Evolutionary conservation across 140 eudicot species (phyloP), one percentile per base, ranked within the genome.

Genomic region (Erigeron philadelphicus): DNA sequence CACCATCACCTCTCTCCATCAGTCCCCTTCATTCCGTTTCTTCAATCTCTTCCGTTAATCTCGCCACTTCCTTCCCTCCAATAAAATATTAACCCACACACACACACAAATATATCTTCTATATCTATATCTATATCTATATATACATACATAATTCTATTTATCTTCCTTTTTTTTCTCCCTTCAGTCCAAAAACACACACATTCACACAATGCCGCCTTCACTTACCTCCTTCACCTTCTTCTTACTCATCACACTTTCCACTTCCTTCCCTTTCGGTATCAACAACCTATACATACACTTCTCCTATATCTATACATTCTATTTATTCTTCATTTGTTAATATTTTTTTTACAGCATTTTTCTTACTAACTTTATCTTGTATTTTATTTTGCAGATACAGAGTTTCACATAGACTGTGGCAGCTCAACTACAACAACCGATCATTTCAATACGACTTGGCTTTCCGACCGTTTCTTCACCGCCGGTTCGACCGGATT

Each of bases 401-500:
- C 65, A 9, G 80, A 80, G 8, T 71, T 81, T 65, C 90, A 89
- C 84, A 85, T 94, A 16, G 95, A 94, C 76, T 84, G 95, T 76
- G 99, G 99, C 61, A 83, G 94, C 68, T 66, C 82, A 41, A 78
- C 83, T 55, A 77, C 83, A 64, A 64, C 84, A 72, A 84, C 84
- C 69, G 99, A 94, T 61, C 72, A 72, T 4, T 84, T 81, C 85
- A 73, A 74, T 76, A 85, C 87, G 8, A 77, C 83, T 9, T 94
- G 99, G 99, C 84, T 94, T 44, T 84, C 99, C 48, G 99, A 94
- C 84, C 87, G 89, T 4, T 94, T 10, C 80, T 94, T 66, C 86
- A 83, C 99, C 69, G 84, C 90, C 76, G 99, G 99, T 47, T 59
- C 84, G 23, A 67, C 75, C 66, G 83, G 95, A 7, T 65, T 94